These are phyloP conservation scores for Beauveria rudraprayagi DNA, from an alignment of 2,329 filamentous ascomycete species.

Conservation along the genomic window DNA sequence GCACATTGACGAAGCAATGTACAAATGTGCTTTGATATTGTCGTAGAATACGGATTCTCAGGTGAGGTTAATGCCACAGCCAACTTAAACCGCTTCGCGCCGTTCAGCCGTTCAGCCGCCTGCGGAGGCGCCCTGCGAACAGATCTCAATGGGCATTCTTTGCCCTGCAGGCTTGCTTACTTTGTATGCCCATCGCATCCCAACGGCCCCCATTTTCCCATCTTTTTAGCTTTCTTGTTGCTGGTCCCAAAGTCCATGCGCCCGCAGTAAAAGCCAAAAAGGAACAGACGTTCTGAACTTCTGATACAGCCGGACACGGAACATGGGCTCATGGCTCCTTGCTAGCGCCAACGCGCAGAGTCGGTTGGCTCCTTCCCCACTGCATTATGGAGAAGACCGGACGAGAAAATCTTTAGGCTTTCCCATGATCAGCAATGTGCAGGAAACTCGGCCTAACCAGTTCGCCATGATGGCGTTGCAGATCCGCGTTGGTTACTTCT, in stretches of 20 bases:
- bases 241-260: not conserved
- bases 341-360: not conserved
- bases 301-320: not conserved
- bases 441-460: not conserved
- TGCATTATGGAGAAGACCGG: conserved; percentile 1
- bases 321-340: not conserved
- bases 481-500: not conserved
- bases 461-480: not conserved
- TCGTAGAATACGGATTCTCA: no score
- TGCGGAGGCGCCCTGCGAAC: not conserved
- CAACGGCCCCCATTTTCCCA: not conserved
- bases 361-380: not conserved
- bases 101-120: not conserved
- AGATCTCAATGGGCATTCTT: not conserved
- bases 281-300: not conserved
- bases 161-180: not conserved
- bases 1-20: no score
- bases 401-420: not conserved
- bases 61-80: not conserved
- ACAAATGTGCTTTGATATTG: no score
- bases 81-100: not conserved
- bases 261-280: not conserved
- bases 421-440: not conserved
- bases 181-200: not conserved
- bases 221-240: not conserved